phyloP scores from a whole-genome alignment of 176 grass and related monocot species.

The Musa schizocarpa region DNA sequence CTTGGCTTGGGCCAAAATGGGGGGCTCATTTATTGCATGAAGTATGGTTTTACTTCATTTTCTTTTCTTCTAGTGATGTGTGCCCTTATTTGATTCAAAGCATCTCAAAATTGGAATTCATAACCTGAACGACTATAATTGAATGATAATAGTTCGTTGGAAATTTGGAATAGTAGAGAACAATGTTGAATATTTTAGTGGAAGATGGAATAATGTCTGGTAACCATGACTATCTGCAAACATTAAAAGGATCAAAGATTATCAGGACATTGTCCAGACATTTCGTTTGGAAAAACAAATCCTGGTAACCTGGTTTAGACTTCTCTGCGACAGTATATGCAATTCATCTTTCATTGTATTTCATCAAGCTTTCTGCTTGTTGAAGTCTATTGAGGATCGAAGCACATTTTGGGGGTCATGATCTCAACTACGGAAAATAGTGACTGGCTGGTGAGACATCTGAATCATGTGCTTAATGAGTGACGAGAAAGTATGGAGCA shows the following conservation, averaged over 20 bases:
- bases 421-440: too few species aligned
- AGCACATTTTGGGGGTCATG: too few species aligned
- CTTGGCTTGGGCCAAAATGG: constrained; percentile 79
- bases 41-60: constrained; percentile 55
- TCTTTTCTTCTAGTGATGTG: background rate
- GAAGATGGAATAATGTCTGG: background rate
- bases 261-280: background rate
- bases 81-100: background rate
- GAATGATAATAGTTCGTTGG: too few species aligned
- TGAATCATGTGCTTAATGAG: too few species aligned
- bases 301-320: background rate
- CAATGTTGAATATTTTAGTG: background rate
- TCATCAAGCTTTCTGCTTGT: too few species aligned
- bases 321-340: background rate
- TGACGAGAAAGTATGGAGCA: too few species aligned
- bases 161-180: background rate
- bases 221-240: background rate
- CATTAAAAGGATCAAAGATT: background rate
- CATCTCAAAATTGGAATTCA: background rate
- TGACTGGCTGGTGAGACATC: too few species aligned
- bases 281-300: background rate
- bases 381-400: too few species aligned
- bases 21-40: constrained; percentile 85
- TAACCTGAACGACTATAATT: background rate
- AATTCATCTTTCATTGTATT: background rate